These are phyloP conservation scores for Phytophthora podocarpi DNA, from an alignment of 352 stramenopile species.

Conservation along the genomic window DNA sequence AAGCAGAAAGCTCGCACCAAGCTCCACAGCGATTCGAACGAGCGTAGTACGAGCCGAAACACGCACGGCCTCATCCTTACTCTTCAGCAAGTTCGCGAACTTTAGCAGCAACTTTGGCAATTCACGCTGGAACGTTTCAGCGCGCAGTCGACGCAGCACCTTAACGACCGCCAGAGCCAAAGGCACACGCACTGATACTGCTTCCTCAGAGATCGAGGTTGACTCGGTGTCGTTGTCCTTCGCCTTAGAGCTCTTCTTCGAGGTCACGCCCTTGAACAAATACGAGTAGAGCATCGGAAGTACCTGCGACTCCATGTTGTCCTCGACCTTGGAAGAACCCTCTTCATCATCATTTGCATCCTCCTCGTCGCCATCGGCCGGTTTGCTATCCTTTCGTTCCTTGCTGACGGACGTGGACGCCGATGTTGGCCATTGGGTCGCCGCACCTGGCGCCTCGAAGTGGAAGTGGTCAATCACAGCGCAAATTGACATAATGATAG, in stretches of 20 bases:
- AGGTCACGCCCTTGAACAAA: conserved; percentile 87
- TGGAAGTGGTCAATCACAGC: conserved; percentile 96
- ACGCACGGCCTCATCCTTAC: conserved; percentile 93
- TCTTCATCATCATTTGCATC: conserved; percentile 30
- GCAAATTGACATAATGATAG: conserved; percentile 93
- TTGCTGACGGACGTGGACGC: neutral
- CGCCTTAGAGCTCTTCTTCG: conserved; percentile 61
- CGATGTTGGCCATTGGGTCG: conserved; percentile 39
- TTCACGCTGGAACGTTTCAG: conserved; percentile 90
- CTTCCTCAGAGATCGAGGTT: conserved; percentile 29
- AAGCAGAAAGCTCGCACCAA: conserved; percentile 88
- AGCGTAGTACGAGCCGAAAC: conserved; percentile 93
- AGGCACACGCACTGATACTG: conserved; percentile 85
- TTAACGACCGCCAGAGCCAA: conserved; percentile 97
- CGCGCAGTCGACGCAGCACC: conserved; percentile 93
- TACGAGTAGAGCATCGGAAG: conserved; percentile 88
- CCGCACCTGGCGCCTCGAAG: conserved; percentile 80
- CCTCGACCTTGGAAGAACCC: conserved; percentile 67
- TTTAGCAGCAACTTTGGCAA: conserved; percentile 95
- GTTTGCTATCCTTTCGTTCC: neutral
- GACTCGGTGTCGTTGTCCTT: conserved; percentile 58
- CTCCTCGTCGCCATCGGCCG: conserved; percentile 10
- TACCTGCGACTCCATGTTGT: conserved; percentile 80
- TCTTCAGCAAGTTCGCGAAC: conserved; percentile 87
- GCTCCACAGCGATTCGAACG: conserved; percentile 93